Percentiles rank a stretch among this genome's conserved stretches.
phyloP scores from a whole-genome alignment of 2,329 filamentous ascomycete species.

The Keithomyces neogunnii region DNA sequence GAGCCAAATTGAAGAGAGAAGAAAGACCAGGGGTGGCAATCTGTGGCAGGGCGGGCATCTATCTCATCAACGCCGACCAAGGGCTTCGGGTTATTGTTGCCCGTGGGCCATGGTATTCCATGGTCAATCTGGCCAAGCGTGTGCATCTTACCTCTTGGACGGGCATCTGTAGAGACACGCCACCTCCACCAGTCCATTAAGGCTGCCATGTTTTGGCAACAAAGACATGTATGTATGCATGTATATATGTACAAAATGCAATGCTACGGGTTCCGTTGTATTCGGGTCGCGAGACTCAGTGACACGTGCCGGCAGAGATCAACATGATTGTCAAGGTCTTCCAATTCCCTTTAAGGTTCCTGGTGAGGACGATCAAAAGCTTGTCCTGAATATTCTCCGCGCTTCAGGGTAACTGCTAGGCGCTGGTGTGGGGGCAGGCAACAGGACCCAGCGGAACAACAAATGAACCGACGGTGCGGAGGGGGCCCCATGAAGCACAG shows the following conservation, averaged over 20 bases:
- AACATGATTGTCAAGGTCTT: constrained; percentile 7
- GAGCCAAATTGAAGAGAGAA: neutral
- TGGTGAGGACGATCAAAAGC: neutral
- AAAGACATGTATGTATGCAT: too few relatives aligned
- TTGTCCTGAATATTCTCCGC: neutral
- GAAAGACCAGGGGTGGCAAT: neutral
- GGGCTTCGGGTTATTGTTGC: too few relatives aligned
- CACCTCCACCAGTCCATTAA: too few relatives aligned
- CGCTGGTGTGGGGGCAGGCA: neutral
- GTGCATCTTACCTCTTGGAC: too few relatives aligned
- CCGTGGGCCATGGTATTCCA: too few relatives aligned
- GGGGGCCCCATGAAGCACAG: neutral
- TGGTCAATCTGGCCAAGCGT: too few relatives aligned
- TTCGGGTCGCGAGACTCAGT: neutral
- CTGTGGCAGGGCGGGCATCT: neutral
- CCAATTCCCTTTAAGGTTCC: neutral
- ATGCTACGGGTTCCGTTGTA: too few relatives aligned
- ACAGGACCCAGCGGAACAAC: neutral
- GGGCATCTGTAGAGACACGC: too few relatives aligned
- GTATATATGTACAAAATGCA: too few relatives aligned
- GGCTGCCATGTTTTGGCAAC: too few relatives aligned
- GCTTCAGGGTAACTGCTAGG: neutral
- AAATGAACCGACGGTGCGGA: neutral
- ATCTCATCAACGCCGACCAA: too few relatives aligned
- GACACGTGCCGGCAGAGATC: neutral